Evolutionary conservation across 306 rosid genomes (phyloP), one percentile per base, ranked within the genome.

Genomic region (Vigna hirtella): DNA sequence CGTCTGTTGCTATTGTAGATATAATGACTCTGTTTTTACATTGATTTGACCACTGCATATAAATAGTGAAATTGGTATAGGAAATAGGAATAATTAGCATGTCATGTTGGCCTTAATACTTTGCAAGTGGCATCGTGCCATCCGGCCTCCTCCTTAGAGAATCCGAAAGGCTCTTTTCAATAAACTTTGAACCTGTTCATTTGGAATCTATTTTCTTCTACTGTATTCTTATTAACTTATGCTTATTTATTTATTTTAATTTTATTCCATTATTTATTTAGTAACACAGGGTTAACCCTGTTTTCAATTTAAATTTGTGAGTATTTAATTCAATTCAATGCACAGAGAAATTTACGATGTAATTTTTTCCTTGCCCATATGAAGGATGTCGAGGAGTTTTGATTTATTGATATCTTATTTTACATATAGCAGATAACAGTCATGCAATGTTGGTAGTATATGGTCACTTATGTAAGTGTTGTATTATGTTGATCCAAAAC

Each of bases 1-100:
- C 50, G 42, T 63, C 11, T 16, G 14, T 43, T 76, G 34, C 63
- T 42, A 16, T 26, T 66, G 28, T 30, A 67, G 63, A 71, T 74
- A 67, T 61, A 56, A 53, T 0, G 28, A 11, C 4, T 52, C 20
- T 4, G 7, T 10, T 10, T 47, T 42, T 64, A 59, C 78, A 22
- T 69, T 65, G 68, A 58, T 20, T 68, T 34, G 32, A 47, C 73
- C 73, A 57, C 16, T 74, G 56, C 56, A n/a, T 32, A 36, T 45
- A 9, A 59, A 18, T 55, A 16, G 67, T 68, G 76, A 24, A 55
- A 40, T 56, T 75, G 36, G 52, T 65, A 64, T 53, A 18, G 66
- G 55, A 80, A 9, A 64, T 53, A 16, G 66, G 68, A 80, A 6
- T 49, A 48, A 74, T 22, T 70, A 24, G 59, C 16, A 14, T 70